Percentiles rank a stretch among this genome's conserved stretches.
phyloP scores from a whole-genome alignment of 2,329 filamentous ascomycete genomes.

The Sphaerostilbella broomeana region DNA sequence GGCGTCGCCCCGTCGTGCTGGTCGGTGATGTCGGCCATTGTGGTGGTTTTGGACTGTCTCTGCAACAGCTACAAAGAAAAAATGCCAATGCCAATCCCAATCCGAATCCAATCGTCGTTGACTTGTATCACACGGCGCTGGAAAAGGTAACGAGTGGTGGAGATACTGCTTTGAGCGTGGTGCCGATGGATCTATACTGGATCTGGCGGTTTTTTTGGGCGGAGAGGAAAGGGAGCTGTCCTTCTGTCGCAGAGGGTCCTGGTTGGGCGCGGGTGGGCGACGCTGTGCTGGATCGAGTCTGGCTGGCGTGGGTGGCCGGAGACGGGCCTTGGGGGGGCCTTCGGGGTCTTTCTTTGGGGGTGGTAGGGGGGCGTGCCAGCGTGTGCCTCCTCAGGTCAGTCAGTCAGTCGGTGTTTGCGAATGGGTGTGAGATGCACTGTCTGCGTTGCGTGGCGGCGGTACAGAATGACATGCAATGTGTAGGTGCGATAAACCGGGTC shows the following conservation, averaged over 20 bases:
- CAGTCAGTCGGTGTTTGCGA: not conserved
- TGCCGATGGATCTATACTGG: conserved; percentile 60
- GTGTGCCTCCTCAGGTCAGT: no score
- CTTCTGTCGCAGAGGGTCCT: conserved; percentile 47
- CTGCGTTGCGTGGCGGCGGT: conserved; percentile 8
- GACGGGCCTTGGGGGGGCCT: not conserved
- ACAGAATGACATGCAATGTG: conserved; percentile 8
- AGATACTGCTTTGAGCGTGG: conserved; percentile 60
- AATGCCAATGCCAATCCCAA: conserved; percentile 15
- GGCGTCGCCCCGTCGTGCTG: conserved; percentile 71
- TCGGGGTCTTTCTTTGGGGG: no score
- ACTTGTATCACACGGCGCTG: conserved; percentile 20
- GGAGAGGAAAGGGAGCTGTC: conserved; percentile 36
- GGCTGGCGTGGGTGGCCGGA: conserved; percentile 19
- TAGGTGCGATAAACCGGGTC: not conserved
- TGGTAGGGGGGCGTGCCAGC: no score
- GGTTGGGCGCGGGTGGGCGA: conserved; percentile 36
- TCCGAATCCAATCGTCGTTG: conserved; percentile 15
- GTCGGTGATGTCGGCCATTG: conserved; percentile 74
- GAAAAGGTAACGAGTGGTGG: conserved; percentile 53
- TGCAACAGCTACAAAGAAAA: conserved; percentile 11
- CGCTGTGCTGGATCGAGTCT: conserved; percentile 34
- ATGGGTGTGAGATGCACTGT: not conserved
- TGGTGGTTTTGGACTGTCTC: conserved; percentile 11
- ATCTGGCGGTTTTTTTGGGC: conserved; percentile 41